A percentile compares a stretch with the other conserved stretches of the same genome.
Evolutionary conservation across 257 asterid species (phyloP).

Genomic region (Nicotiana tomentosiformis): DNA sequence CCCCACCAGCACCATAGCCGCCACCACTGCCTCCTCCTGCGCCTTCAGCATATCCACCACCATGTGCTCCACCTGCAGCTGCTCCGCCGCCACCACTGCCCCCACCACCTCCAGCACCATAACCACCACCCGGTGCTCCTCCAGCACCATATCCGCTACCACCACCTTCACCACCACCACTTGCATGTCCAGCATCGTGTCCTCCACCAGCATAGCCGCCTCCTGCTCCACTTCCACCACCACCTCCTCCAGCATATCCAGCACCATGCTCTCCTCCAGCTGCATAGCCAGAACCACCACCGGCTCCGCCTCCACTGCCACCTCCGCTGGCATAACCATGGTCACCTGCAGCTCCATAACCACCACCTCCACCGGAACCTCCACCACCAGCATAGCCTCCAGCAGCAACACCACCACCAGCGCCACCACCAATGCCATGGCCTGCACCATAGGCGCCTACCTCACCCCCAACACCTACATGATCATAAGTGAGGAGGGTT

Average conservation of each 20-base stretch:
- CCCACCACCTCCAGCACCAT: neutral
- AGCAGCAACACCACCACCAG: conserved; percentile 9
- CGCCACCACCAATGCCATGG: no score
- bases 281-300: conserved; percentile 3
- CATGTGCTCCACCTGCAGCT: neutral
- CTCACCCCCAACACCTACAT: no score
- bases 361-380: conserved; percentile 20
- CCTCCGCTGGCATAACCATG: conserved; percentile 35
- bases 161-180: no score
- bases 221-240: conserved; percentile 29
- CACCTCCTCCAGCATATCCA: conserved; percentile 36
- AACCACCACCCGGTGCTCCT: neutral
- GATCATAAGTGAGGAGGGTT: no score
- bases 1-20: conserved; percentile 28
- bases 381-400: conserved; percentile 32
- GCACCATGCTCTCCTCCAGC: conserved; percentile 47
- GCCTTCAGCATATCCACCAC: conserved; percentile 21
- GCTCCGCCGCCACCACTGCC: neutral
- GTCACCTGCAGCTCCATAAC: conserved; percentile 26
- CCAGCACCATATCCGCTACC: no score
- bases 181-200: neutral
- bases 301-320: conserved; percentile 43
- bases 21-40: conserved; percentile 26
- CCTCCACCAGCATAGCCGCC: conserved; percentile 14
- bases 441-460: no score